Conservation (phyloP, 2,329 filamentous ascomycete genomes). For the Pestalotiopsis sp. region DNA sequence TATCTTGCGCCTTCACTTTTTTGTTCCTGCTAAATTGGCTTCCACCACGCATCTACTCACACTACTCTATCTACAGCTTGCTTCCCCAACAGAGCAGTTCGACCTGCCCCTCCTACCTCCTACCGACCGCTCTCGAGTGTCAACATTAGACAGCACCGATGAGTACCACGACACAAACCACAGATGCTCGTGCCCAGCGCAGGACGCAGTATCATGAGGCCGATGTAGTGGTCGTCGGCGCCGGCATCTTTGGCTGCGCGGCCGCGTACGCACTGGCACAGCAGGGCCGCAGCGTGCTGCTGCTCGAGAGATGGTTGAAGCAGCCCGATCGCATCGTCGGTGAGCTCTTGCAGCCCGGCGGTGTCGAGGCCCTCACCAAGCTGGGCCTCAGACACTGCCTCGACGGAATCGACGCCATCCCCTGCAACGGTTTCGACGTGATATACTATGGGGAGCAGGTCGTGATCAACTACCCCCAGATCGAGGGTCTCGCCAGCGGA, state of each 20-base stretch:
- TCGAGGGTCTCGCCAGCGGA: conserved; percentile 26
- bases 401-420: conserved; percentile 84
- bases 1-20: background rate
- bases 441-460: conserved; percentile 77
- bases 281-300: conserved; percentile 86
- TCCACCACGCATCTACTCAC: background rate
- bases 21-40: background rate
- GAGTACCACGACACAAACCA: conserved; percentile 34
- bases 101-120: background rate
- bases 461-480: conserved; percentile 75
- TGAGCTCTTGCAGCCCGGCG: conserved; percentile 91
- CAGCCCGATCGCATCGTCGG: conserved; percentile 96
- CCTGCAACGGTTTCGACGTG: conserved; percentile 84
- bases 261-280: conserved; percentile 81
- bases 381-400: conserved; percentile 81
- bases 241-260: conserved; percentile 86
- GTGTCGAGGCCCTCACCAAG: conserved; percentile 76
- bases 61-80: background rate
- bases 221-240: conserved; percentile 91
- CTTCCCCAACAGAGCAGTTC: too few species aligned
- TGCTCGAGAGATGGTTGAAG: conserved; percentile 86
- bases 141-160: conserved; percentile 19
- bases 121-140: background rate
- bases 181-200: conserved; percentile 45
- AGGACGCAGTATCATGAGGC: conserved; percentile 62